phyloP scores from a whole-genome alignment of 345 rosid genomes.

The Excoecaria cochinchinensis region DNA sequence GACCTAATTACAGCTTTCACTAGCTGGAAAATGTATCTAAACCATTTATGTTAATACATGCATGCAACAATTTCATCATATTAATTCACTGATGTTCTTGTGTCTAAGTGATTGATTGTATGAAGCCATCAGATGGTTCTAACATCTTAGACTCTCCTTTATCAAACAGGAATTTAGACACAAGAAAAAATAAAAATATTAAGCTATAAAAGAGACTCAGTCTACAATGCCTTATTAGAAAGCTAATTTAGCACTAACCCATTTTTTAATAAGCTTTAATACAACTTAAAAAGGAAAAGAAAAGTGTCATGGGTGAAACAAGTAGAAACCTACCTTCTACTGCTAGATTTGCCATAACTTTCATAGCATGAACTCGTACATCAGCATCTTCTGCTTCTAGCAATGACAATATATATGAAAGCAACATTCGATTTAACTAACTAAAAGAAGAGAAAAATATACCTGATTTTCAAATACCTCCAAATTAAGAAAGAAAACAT shows the following conservation, averaged over 20 bases:
- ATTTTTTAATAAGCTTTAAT: background rate
- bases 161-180: background rate
- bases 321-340: constrained; percentile 74
- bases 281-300: background rate
- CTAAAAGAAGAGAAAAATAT: too few relatives aligned
- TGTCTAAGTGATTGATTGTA: background rate
- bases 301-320: too few relatives aligned
- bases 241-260: background rate
- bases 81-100: background rate
- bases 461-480: too few relatives aligned
- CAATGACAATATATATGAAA: constrained; percentile 83
- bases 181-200: background rate
- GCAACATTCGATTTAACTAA: too few relatives aligned
- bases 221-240: background rate
- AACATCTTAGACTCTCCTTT: background rate
- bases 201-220: background rate
- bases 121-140: background rate
- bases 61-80: background rate
- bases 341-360: constrained; percentile 97
- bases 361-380: constrained; percentile 93
- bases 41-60: background rate
- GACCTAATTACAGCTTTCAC: background rate
- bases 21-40: background rate
- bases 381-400: constrained; percentile 98
- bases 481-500: too few relatives aligned